Percentiles rank a stretch among this genome's conserved stretches.
These are phyloP conservation scores for Trichoderma virens DNA, from an alignment of 495 filamentous ascomycete genomes.

Conservation along the genomic window DNA sequence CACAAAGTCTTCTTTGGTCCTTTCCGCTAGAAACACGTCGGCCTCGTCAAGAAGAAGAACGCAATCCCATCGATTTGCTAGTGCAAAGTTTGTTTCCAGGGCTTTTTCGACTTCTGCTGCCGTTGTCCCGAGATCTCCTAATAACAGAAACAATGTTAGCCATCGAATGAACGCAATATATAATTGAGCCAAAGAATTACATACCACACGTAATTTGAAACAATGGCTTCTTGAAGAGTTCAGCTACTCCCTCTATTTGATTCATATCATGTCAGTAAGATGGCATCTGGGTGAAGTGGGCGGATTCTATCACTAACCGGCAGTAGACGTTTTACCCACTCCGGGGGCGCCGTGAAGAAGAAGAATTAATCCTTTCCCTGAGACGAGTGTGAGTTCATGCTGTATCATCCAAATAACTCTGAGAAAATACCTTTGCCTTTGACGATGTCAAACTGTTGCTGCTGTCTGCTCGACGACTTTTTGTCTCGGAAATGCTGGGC, in stretches of 20 bases:
- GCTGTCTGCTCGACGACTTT: conserved; percentile 15
- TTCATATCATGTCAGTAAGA: not conserved
- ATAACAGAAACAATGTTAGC: conserved; percentile 24
- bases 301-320: conserved; percentile 16
- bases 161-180: conserved; percentile 25
- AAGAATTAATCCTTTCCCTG: conserved; percentile 37
- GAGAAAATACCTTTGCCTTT: conserved; percentile 25
- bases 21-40: conserved; percentile 38
- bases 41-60: conserved; percentile 35
- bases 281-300: not conserved
- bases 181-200: conserved; percentile 29
- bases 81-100: conserved; percentile 30
- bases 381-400: not conserved
- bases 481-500: conserved; percentile 25
- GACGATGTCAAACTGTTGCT: conserved; percentile 18
- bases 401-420: conserved; percentile 13
- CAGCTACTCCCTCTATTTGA: conserved; percentile 17
- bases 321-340: conserved; percentile 35
- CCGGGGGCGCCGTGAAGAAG: conserved; percentile 41
- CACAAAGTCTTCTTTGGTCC: conserved; percentile 23
- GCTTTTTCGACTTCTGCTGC: conserved; percentile 31
- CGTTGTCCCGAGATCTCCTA: conserved; percentile 37
- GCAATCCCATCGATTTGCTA: conserved; percentile 30
- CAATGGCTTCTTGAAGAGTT: conserved; percentile 16
- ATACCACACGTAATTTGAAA: conserved; percentile 21